Base-by-base conservation (phyloP, 2,329 filamentous ascomycete species). In the Diaporthe longicolla region DNA sequence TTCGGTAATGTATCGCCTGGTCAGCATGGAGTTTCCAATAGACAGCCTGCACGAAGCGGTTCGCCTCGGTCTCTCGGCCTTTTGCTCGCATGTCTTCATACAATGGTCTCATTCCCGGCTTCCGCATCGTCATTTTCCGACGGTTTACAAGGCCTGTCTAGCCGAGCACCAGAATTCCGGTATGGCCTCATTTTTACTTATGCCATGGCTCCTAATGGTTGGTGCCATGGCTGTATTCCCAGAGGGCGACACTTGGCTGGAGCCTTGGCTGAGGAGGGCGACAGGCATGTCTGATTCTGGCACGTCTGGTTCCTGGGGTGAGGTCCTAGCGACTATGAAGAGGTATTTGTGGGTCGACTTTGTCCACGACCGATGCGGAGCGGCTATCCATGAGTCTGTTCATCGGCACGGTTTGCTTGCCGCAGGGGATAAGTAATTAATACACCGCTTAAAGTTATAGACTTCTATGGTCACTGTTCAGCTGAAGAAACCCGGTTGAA, bases 1-100 rank as follows among this genome's bases (percentile, higher is more conserved):
- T 3, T 82, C 84, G n/a, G 78, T 83, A 48, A 83, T 84, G 79
- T 87, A 86, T 76, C 83, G 81, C 4, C 79, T 86, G 3, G 74
- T 86, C 21, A 58, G 79, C 40, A 81, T 82, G 79, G 59, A 71
- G 3, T 82, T 82, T 73, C 74, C 78, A 2, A 13, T 57, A 0
- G 76, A 76, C n/a, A 80, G 81, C 0, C 61, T 76, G 8, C 76
- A 84, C 52, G 84, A 86, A 74, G 78, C 79, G 1, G 73, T 86
- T 21, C 82, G 84, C 1, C 79, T 85, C 11, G 82, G 83, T 17
- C 78, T 87, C 0, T 75, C 86, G 0, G 80, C 79, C 19, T 85
- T 84, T 59, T 79, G 79, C 4, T 80, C 77, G 8, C 77, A 78
- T 69, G 74, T 84, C 24, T 86, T 86, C 75, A 77, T 86, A 8